Conservation (phyloP, 768 basidiomycete species). For the Collybia mongolica region DNA sequence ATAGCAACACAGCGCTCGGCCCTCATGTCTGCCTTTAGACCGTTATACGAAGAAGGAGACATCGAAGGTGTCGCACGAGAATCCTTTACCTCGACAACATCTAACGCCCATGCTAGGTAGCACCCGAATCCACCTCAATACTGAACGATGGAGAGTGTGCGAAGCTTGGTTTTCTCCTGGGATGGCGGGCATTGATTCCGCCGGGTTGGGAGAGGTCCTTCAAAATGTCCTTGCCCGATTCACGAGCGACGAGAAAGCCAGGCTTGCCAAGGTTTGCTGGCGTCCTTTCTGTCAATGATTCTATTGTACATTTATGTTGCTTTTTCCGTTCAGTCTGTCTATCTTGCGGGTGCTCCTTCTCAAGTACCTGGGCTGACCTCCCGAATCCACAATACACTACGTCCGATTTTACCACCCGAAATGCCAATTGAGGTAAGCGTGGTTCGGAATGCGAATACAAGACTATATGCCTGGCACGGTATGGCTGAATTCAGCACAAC, state of each 20-base stretch:
- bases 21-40: constrained; percentile 82
- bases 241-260: constrained; percentile 59
- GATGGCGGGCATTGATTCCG: constrained; percentile 95
- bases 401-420: constrained; percentile 83
- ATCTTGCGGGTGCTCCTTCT: constrained; percentile 83
- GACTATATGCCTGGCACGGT: constrained; percentile 85
- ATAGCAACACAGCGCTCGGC: constrained; percentile 77
- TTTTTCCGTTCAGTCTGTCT: constrained; percentile 68
- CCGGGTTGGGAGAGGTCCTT: constrained; percentile 90
- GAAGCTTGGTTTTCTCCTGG: constrained; percentile 91
- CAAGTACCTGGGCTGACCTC: constrained; percentile 66
- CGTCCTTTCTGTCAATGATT: not conserved
- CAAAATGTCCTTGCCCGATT: constrained; percentile 81
- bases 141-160: constrained; percentile 87
- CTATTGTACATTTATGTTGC: not conserved
- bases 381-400: constrained; percentile 71
- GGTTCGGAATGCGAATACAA: constrained; percentile 60
- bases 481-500: constrained; percentile 77
- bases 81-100: not conserved
- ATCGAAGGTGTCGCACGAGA: constrained; percentile 44
- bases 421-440: constrained; percentile 59
- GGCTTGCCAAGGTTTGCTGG: constrained; percentile 76
- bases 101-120: constrained; percentile 36
- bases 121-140: constrained; percentile 83
- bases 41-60: constrained; percentile 75